phyloP scores from a whole-genome alignment of 352 stramenopile species.

The Globisporangium takayamanum region DNA sequence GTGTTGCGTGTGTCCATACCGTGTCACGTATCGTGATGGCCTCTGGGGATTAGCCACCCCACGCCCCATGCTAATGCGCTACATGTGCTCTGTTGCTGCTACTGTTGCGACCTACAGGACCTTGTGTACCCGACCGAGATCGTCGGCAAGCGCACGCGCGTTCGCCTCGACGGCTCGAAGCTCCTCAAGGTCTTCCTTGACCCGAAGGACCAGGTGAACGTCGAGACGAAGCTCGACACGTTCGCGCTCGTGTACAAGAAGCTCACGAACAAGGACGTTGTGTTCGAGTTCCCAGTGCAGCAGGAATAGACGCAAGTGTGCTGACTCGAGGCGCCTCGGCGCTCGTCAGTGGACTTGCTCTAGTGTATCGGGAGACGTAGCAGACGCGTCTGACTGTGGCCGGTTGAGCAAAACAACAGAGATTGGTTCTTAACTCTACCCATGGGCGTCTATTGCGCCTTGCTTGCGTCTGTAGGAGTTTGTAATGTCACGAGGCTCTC shows the following conservation, averaged over 20 bases:
- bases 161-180: conserved; percentile 96
- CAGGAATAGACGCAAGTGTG: conserved; percentile 63
- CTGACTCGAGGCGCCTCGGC: conserved; percentile 4
- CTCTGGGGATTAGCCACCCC: conserved; percentile 86
- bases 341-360: conserved; percentile 12
- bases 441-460: not conserved
- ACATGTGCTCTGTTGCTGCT: conserved; percentile 12
- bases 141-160: conserved; percentile 98
- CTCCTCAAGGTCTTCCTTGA: conserved; percentile 98
- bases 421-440: conserved; percentile 11
- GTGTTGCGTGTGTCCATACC: conserved; percentile 2
- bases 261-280: conserved; percentile 99
- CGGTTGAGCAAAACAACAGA: conserved; percentile 40
- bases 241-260: conserved; percentile 99
- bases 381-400: conserved; percentile 27
- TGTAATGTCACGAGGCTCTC: too few relatives aligned
- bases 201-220: conserved; percentile 98
- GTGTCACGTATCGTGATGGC: conserved; percentile 77
- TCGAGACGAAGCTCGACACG: conserved; percentile 99
- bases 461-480: too few relatives aligned
- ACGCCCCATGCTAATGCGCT: conserved; percentile 79
- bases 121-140: conserved; percentile 99
- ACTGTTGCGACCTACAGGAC: conserved; percentile 63
- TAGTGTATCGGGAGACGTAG: not conserved
- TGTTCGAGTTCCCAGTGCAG: conserved; percentile 95